Percentiles rank a stretch among this genome's conserved stretches.
Conservation (phyloP, 2,329 filamentous ascomycete genomes). For the Clonostachys byssicola region DNA sequence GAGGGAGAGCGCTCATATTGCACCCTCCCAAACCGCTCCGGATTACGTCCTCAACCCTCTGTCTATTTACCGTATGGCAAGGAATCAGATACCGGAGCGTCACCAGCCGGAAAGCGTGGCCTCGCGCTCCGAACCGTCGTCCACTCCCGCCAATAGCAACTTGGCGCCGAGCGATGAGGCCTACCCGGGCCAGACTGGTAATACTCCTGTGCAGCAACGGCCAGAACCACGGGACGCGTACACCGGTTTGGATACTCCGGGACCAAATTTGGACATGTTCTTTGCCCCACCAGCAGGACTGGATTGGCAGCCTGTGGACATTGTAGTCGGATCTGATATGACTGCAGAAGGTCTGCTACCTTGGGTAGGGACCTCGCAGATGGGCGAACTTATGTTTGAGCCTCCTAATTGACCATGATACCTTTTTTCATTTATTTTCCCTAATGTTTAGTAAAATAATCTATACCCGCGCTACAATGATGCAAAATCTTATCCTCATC, state of each 20-base stretch:
- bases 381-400: not conserved
- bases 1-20: not conserved
- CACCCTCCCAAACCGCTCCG: conserved; percentile 2
- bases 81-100: conserved; percentile 3
- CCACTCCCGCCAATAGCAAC: not conserved
- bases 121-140: not conserved
- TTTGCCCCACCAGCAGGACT: not conserved
- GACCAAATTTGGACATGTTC: conserved; percentile 1
- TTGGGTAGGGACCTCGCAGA: not conserved
- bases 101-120: not conserved
- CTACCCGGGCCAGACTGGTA: too few relatives aligned
- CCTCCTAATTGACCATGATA: too few relatives aligned
- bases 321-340: not conserved
- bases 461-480: too few relatives aligned
- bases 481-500: too few relatives aligned
- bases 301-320: not conserved
- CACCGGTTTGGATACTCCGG: not conserved
- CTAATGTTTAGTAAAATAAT: too few relatives aligned
- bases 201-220: too few relatives aligned
- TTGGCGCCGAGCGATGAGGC: not conserved
- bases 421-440: too few relatives aligned
- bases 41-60: conserved; percentile 4
- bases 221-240: not conserved
- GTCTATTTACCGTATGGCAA: conserved; percentile 4
- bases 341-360: not conserved